Evolutionary conservation across 1,284 basidiomycete genomes (phyloP), one percentile per base, ranked within the genome.

Genomic region (Lentinus polychrous): DNA sequence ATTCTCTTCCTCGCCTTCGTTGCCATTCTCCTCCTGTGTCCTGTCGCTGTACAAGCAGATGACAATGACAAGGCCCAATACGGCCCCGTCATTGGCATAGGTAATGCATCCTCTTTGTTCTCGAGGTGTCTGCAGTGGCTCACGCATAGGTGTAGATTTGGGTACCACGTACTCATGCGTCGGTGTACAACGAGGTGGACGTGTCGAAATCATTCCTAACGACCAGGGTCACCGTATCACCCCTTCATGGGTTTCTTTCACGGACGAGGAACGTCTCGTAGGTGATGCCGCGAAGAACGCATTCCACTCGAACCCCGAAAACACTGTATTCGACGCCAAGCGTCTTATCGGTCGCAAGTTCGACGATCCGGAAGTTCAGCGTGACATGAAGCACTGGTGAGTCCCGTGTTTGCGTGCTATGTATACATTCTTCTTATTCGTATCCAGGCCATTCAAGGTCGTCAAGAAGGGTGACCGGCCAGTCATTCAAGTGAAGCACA

Each of bases 221-320:
- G 94, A 95, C 75, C 93, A 96, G 68, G 94, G 94, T 67, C 90
- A 96, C 73, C 90, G 93, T 70, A 96, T 95, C 69, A 96, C 94
- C 23, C 93, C 94, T 36, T 96, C 91, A 63, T 94, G 89, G 89
- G 94, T 96, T 56, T 76, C 78, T 55, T 96, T 96, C 74, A 81
- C 83, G 43, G 86, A 93, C 8, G 91, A 93, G 1, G 95, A 99
- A 70, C 86, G 94, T 67, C 79, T 98, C 81, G 79, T 91, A 53
- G 86, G 86, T 59, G 86, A 91, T 65, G 71, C 76, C 45, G 86
- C 87, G 36, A 91, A 88, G 67, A 90, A 90, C 57, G 85, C 83
- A 0, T 86, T 76, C 71, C 81, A 84, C 64, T 75, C 82, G 14
- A 95, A 95, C 73, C 93, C 94, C 20, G 71, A 83, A 66, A 97